phyloP scores from a whole-genome alignment of 352 stramenopile genomes.

The Pythium vanterpoolii region DNA sequence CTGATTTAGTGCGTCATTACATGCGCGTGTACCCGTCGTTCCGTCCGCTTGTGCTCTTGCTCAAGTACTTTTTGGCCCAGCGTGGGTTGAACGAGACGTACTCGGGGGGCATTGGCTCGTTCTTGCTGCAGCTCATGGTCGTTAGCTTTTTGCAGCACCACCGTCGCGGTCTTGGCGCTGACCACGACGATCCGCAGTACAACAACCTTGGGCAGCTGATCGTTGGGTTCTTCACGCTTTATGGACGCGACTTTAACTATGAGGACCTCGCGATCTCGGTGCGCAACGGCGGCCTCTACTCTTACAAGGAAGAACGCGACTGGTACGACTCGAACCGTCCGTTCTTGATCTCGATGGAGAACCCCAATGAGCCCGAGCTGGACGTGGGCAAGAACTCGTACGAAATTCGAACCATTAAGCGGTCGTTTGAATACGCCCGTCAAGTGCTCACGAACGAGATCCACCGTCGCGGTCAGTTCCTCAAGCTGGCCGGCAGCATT shows the following conservation, averaged over 20 bases:
- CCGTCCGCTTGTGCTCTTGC: constrained; percentile 90
- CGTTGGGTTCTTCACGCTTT: constrained; percentile 95
- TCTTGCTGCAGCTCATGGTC: constrained; percentile 94
- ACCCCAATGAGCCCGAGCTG: constrained; percentile 89
- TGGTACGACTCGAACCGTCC: constrained; percentile 73
- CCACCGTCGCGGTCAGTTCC: constrained; percentile 59
- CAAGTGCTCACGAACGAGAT: constrained; percentile 76
- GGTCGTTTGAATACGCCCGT: constrained; percentile 88
- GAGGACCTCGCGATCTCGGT: constrained; percentile 90
- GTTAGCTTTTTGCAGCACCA: constrained; percentile 93
- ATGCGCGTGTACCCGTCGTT: constrained; percentile 91
- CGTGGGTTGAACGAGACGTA: constrained; percentile 94
- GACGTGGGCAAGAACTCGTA: constrained; percentile 94
- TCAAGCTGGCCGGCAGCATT: constrained; percentile 61
- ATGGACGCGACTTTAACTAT: constrained; percentile 94
- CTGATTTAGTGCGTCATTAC: constrained; percentile 88
- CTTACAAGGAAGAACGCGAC: constrained; percentile 83
- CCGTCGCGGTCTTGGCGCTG: constrained; percentile 43
- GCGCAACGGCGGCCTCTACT: constrained; percentile 90
- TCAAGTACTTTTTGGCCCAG: constrained; percentile 96
- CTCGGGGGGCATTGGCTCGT: constrained; percentile 91
- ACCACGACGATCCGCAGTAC: constrained; percentile 61
- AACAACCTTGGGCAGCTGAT: constrained; percentile 92
- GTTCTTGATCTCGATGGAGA: constrained; percentile 92
- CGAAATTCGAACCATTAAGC: constrained; percentile 88